Conservation (phyloP, 2,329 filamentous ascomycete species). For the Cercospora sp. region DNA sequence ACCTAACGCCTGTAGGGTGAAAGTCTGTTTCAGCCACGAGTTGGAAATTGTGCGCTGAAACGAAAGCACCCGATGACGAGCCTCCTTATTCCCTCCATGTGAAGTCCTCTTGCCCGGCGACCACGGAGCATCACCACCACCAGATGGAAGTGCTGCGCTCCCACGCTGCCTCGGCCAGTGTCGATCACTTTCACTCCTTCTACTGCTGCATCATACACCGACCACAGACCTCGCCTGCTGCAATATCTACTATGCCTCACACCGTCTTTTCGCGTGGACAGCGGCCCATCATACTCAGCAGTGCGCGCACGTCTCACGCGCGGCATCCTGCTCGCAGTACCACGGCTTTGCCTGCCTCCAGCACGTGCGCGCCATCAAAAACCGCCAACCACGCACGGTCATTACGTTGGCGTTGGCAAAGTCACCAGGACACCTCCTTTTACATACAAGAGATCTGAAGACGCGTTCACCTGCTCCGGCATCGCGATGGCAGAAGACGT, state of each 20-base stretch:
- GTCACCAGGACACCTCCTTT: conserved; percentile 2
- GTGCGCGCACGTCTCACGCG: background rate
- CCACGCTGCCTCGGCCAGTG: background rate
- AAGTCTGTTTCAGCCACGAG: conserved; percentile 4
- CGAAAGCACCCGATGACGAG: conserved; percentile 4
- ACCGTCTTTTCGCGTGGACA: conserved; percentile 9
- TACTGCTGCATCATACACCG: background rate
- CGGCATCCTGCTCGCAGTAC: background rate
- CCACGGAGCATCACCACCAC: background rate
- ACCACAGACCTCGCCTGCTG: background rate
- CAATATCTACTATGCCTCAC: background rate
- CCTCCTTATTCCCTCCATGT: background rate
- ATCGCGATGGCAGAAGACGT: background rate
- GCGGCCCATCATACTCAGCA: background rate
- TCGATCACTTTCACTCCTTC: background rate
- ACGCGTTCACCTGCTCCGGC: background rate
- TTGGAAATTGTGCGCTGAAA: background rate
- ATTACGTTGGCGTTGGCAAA: background rate
- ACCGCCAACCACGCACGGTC: background rate
- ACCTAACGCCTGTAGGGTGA: background rate
- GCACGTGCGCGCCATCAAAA: background rate
- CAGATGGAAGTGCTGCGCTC: background rate
- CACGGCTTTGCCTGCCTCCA: background rate
- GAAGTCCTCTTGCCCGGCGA: background rate
- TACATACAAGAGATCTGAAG: background rate